phyloP scores from a whole-genome alignment of 1,284 basidiomycete species.

The Baeospora myosura region DNA sequence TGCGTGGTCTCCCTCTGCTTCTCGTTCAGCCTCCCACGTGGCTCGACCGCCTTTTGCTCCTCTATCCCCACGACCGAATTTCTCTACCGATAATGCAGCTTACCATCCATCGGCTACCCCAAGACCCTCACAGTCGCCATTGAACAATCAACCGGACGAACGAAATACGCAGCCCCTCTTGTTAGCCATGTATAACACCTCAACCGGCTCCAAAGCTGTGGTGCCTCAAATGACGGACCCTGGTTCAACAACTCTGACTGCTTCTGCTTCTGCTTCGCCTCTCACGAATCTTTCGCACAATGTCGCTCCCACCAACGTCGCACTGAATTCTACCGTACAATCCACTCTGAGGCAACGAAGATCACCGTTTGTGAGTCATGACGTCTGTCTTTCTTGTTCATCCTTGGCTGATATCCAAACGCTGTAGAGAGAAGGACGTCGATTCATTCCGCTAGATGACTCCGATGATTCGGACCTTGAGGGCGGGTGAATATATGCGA shows the following conservation, averaged over 20 bases:
- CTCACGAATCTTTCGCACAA: not conserved
- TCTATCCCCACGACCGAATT: too few relatives aligned
- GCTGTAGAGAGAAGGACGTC: not conserved
- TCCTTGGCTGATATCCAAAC: not conserved
- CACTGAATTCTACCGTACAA: not conserved
- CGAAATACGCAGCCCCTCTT: too few relatives aligned
- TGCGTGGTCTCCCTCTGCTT: too few relatives aligned
- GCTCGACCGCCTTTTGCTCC: too few relatives aligned
- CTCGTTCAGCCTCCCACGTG: too few relatives aligned
- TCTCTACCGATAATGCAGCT: too few relatives aligned
- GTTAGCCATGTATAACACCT: too few relatives aligned
- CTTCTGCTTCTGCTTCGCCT: not conserved
- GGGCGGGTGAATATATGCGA: too few relatives aligned
- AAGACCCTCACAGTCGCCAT: too few relatives aligned
- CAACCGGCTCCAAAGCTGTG: too few relatives aligned
- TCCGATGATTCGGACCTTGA: not conserved
- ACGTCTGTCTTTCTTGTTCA: not conserved
- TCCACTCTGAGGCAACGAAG: not conserved
- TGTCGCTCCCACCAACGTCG: not conserved
- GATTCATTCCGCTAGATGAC: constrained; percentile 1
- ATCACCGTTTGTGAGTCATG: not conserved
- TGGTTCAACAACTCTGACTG: not conserved
- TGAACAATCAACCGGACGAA: too few relatives aligned
- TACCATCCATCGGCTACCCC: too few relatives aligned
- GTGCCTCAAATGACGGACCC: not conserved